Evolutionary conservation across 768 basidiomycete species (phyloP).

Genomic region (Boletus coccyginus): DNA sequence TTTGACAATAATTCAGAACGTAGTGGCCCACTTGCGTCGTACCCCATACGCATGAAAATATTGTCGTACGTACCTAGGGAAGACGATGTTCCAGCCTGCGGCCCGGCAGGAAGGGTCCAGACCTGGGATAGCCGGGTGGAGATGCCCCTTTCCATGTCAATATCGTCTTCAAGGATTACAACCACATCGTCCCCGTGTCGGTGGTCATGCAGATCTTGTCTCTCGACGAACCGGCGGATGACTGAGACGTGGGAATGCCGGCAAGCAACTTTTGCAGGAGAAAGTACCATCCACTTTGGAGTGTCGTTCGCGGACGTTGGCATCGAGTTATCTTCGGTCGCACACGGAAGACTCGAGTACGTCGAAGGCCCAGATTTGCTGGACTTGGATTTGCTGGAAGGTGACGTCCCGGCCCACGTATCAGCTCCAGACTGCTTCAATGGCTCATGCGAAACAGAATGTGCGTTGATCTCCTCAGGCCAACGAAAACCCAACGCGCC

Average conservation of each 20-base stretch:
- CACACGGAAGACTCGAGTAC: constrained; percentile 38
- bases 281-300: constrained; percentile 51
- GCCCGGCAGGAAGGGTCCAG: constrained; percentile 59
- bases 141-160: constrained; percentile 73
- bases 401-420: constrained; percentile 10
- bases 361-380: neutral
- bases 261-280: constrained; percentile 61
- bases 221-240: constrained; percentile 42
- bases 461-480: constrained; percentile 37
- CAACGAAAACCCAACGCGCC: constrained; percentile 32
- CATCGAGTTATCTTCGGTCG: constrained; percentile 40
- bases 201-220: constrained; percentile 18
- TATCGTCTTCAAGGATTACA: constrained; percentile 73
- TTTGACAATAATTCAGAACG: constrained; percentile 33
- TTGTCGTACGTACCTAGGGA: constrained; percentile 49
- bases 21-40: neutral
- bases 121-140: constrained; percentile 37
- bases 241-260: constrained; percentile 66
- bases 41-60: neutral
- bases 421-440: constrained; percentile 21
- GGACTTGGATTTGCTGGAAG: neutral
- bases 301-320: constrained; percentile 34
- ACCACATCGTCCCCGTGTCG: constrained; percentile 34
- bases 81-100: constrained; percentile 67
- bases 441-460: constrained; percentile 10